These are phyloP conservation scores for Hibiscus tridactylites DNA, from an alignment of 345 rosid genomes.

Conservation along the genomic window DNA sequence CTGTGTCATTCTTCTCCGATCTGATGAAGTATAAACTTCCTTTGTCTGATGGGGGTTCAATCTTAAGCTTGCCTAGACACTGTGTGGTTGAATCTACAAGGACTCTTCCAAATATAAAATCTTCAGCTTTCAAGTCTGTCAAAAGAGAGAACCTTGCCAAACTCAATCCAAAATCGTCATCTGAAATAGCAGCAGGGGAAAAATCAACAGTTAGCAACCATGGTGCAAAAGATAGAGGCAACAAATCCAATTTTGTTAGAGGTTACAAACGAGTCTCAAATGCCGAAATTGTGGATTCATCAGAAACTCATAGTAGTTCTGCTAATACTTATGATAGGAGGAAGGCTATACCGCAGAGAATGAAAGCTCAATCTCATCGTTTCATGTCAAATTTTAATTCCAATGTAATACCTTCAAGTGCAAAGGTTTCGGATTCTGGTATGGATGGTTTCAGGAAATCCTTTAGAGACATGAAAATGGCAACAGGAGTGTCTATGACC, in stretches of 20 bases:
- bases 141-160: constrained; percentile 46
- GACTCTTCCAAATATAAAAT: constrained; percentile 35
- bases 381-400: constrained; percentile 29
- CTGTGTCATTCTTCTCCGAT: constrained; percentile 55
- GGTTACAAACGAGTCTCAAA: constrained; percentile 42
- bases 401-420: constrained; percentile 26
- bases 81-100: constrained; percentile 58
- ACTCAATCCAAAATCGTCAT: constrained; percentile 43
- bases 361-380: constrained; percentile 29
- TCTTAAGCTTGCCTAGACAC: constrained; percentile 23
- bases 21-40: constrained; percentile 61
- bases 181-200: constrained; percentile 28
- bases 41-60: constrained; percentile 38
- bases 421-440: constrained; percentile 23
- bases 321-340: constrained; percentile 33
- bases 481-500: constrained; percentile 24
- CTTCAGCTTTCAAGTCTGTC: constrained; percentile 44
- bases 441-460: constrained; percentile 28
- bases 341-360: constrained; percentile 34
- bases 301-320: constrained; percentile 17
- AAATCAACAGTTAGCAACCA: constrained; percentile 22
- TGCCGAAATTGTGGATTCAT: constrained; percentile 23
- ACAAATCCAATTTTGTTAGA: constrained; percentile 28
- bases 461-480: constrained; percentile 36
- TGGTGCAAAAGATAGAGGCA: constrained; percentile 34